Evolutionary conservation across 106 monocot genomes (phyloP), one percentile per base, ranked within the genome.

Genomic region (Acanthochlamys bracteata): DNA sequence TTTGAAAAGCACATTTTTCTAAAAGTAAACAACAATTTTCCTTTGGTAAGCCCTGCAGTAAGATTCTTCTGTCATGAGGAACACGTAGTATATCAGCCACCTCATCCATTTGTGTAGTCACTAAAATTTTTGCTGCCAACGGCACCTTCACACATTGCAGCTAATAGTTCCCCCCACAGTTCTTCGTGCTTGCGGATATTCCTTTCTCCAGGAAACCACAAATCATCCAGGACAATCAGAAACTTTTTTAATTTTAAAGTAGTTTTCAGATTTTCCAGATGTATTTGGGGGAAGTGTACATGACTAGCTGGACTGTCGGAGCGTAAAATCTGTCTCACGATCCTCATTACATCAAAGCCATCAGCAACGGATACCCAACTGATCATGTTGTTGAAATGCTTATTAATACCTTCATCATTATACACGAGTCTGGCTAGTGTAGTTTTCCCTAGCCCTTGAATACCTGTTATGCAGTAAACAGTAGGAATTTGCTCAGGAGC

Each of bases 181-280:
- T 54, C 14, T 52, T 42, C 20, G 45, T 49, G 27, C 64, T 73
- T 39, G 61, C 57, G 27, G 41, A 65, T 7, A 13, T n/a, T 39
- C 26, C 7, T 56, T 0, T 39, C 40, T 7, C 78, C 71, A 19
- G 69, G 64, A 41, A 69, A 49, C 84, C 84, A 80, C 17, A 77
- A 73, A 71, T 84, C 73, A 64, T 84, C 80, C 11, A 80, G 23
- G 11, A 84, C 70, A 7, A 84, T 60, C 39, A 83, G 33, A 75
- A 79, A 75, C 11, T 24, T 75, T 42, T 63, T 70, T 0, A 15
- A 21, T 19, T 19, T n/a, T 11, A 79, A 1, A n/a, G n/a, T n/a
- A n/a, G n/a, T n/a, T n/a, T n/a, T n/a, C n/a, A n/a, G n/a, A n/a
- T n/a, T n/a, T n/a, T n/a, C n/a, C n/a, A 10, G 8, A 14, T 46